These are phyloP conservation scores for Kokia cookei DNA, from an alignment of 441 rosid species.

Conservation along the genomic window DNA sequence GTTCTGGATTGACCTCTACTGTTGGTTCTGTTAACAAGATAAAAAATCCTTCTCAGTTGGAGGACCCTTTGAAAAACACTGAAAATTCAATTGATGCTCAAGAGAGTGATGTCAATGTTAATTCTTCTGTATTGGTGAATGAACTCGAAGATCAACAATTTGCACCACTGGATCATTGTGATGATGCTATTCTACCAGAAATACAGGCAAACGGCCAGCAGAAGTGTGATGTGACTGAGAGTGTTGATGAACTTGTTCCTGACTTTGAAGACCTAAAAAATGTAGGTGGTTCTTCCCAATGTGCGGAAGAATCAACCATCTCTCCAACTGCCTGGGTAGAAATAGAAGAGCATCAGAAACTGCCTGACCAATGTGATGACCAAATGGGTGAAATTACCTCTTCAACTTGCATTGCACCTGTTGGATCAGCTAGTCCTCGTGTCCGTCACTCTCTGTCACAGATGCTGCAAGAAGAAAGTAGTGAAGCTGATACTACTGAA, in stretches of 20 bases:
- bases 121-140: slow-evolving; percentile 20
- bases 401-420: slow-evolving; percentile 21
- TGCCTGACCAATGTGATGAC: slow-evolving; percentile 21
- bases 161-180: slow-evolving; percentile 13
- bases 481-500: slow-evolving; percentile 51
- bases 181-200: slow-evolving; percentile 25
- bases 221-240: slow-evolving; percentile 21
- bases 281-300: slow-evolving; percentile 9
- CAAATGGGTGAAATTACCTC: slow-evolving; percentile 27
- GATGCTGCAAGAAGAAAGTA: slow-evolving; percentile 75
- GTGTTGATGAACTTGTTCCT: slow-evolving; percentile 17
- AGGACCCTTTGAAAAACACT: slow-evolving; percentile 22
- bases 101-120: slow-evolving; percentile 22
- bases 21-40: slow-evolving; percentile 26
- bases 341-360: slow-evolving; percentile 42
- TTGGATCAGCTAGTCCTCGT: slow-evolving; percentile 44
- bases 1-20: slow-evolving; percentile 29
- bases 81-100: slow-evolving; percentile 23
- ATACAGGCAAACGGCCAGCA: slow-evolving; percentile 15
- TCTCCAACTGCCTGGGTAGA: slow-evolving; percentile 66
- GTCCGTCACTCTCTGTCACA: slow-evolving; percentile 67
- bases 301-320: slow-evolving; percentile 43
- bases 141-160: slow-evolving; percentile 23
- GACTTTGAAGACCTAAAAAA: slow-evolving; percentile 21
- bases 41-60: slow-evolving; percentile 23